Percentiles rank a stretch among this genome's conserved stretches.
Evolutionary conservation across 1,284 basidiomycete species (phyloP).

Genomic region (Malassezia equina): DNA sequence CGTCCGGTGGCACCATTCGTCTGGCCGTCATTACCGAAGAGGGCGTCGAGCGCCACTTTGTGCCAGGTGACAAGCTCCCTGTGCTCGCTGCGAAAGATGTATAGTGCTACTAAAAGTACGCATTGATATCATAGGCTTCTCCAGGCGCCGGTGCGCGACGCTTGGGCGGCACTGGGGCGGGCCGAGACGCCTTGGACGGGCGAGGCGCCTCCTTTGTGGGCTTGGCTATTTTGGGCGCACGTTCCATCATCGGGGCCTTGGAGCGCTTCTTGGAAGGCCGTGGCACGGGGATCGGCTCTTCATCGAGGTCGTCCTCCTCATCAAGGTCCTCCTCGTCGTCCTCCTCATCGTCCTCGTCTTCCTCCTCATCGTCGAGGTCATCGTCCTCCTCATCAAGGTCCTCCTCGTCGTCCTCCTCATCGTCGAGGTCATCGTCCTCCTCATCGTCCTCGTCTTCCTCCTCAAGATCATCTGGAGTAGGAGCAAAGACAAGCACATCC

Average conservation of each 20-base stretch:
- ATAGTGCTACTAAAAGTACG: constrained; percentile 30
- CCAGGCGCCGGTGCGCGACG: constrained; percentile 22
- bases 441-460: constrained; percentile 30
- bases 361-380: constrained; percentile 22
- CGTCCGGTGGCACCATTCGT: constrained; percentile 91
- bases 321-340: constrained; percentile 11
- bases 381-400: constrained; percentile 29
- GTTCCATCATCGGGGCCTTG: neutral
- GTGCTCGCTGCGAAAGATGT: constrained; percentile 34
- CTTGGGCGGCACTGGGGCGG: neutral
- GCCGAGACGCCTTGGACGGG: neutral
- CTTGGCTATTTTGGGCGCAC: neutral
- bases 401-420: constrained; percentile 25
- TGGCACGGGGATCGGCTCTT: neutral
- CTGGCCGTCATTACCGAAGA: constrained; percentile 93
- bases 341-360: constrained; percentile 22
- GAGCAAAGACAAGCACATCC: constrained; percentile 16
- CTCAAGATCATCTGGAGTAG: constrained; percentile 17
- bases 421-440: constrained; percentile 18
- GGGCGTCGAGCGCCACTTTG: constrained; percentile 79
- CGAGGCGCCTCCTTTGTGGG: neutral
- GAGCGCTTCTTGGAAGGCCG: constrained; percentile 3
- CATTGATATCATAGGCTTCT: constrained; percentile 35
- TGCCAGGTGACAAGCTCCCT: constrained; percentile 61
- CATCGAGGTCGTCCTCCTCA: neutral